These are phyloP conservation scores for Mortierella alpina DNA, from an alignment of 192 early-diverging fungal species.

Conservation along the genomic window DNA sequence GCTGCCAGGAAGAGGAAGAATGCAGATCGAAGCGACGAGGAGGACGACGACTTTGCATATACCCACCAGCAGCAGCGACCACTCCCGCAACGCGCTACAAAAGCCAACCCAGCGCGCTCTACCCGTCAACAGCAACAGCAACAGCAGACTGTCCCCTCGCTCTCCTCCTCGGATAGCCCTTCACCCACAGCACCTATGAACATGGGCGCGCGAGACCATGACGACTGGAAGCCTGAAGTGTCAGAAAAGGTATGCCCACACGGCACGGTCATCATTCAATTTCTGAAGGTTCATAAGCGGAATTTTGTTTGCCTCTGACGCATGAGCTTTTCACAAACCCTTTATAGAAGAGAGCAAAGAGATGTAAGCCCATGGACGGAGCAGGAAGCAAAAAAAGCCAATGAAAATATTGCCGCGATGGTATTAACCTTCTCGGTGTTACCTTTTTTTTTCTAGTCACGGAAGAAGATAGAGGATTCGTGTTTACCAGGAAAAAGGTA, in stretches of 20 bases:
- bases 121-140: neutral
- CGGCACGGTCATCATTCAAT: neutral
- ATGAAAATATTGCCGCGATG: neutral
- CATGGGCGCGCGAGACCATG: constrained; percentile 1
- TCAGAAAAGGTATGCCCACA: constrained; percentile 28
- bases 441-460: constrained; percentile 12
- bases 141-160: constrained; percentile 28
- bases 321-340: neutral
- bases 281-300: neutral
- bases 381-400: constrained; percentile 20
- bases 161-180: constrained; percentile 32
- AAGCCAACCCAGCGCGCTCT: constrained; percentile 3
- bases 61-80: constrained; percentile 12
- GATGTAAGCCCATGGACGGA: constrained; percentile 34
- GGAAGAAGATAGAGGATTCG: constrained; percentile 49
- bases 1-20: constrained; percentile 39
- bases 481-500: constrained; percentile 37
- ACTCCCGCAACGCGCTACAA: neutral
- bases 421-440: neutral
- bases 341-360: constrained; percentile 32
- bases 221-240: constrained; percentile 31
- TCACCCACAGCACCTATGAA: constrained; percentile 6
- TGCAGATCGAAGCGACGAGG: constrained; percentile 30
- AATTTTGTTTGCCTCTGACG: neutral
- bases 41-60: constrained; percentile 36